Percentiles rank a stretch among this genome's conserved stretches.
These are phyloP conservation scores for Phytophthora boehmeriae DNA, from an alignment of 352 stramenopile species.

Conservation along the genomic window DNA sequence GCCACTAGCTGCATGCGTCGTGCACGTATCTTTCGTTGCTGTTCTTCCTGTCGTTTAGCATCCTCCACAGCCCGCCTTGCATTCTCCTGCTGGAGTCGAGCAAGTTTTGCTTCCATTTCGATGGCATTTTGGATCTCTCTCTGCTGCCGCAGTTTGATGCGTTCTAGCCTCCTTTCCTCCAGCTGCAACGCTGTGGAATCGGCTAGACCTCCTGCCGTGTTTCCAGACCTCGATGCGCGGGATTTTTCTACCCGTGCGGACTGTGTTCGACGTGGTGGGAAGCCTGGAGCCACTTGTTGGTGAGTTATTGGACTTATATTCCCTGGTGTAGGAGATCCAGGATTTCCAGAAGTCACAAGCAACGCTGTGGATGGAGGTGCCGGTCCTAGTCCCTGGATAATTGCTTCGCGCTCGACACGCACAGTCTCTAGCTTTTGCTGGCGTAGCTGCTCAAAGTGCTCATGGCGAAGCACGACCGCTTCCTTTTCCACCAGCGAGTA, in stretches of 20 bases:
- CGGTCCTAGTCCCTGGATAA: conserved; percentile 42
- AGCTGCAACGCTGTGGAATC: conserved; percentile 68
- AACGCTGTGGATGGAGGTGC: conserved; percentile 37
- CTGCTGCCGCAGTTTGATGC: conserved; percentile 75
- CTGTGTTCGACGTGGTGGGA: conserved; percentile 27
- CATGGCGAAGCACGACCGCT: conserved; percentile 64
- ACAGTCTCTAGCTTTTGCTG: conserved; percentile 68
- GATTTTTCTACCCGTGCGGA: conserved; percentile 34
- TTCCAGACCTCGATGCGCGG: not conserved
- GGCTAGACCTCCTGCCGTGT: conserved; percentile 8
- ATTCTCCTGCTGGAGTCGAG: conserved; percentile 70
- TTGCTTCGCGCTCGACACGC: conserved; percentile 56
- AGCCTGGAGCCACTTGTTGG: conserved; percentile 27
- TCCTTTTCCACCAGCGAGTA: conserved; percentile 78
- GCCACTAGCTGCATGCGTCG: conserved; percentile 55
- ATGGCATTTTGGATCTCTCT: conserved; percentile 78
- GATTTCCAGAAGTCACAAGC: conserved; percentile 12
- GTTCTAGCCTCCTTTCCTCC: conserved; percentile 62
- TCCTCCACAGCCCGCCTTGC: conserved; percentile 58
- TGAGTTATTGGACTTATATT: conserved; percentile 17
- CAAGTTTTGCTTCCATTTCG: conserved; percentile 78
- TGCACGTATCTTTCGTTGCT: conserved; percentile 53
- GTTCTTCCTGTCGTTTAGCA: conserved; percentile 58
- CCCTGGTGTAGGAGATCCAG: conserved; percentile 11
- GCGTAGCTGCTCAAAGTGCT: conserved; percentile 74